Evolutionary conservation across 2,329 filamentous ascomycete genomes (phyloP), one percentile per base, ranked within the genome.

Genomic region (Dactylella cylindrospora): DNA sequence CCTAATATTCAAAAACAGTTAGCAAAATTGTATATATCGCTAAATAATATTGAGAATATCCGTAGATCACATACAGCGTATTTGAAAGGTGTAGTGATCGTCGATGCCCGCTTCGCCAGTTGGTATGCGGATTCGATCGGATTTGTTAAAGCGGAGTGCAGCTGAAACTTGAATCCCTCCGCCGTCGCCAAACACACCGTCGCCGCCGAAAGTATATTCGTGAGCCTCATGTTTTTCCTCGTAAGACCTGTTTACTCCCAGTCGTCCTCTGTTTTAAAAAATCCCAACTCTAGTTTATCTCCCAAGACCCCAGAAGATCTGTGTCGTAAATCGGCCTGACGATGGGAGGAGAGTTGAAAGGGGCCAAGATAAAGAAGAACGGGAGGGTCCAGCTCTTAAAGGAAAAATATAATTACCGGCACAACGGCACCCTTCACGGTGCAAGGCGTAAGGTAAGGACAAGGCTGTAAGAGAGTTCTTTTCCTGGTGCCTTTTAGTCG

Each of bases 101-200:
- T 23, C 8, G 57, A 38, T 13, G 57, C 49, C 36, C 57, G 25
- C 38, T 62, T 62, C 6, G 51, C 23, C 15, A 62, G 33, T 22
- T 49, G 36, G 9, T 15, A 25, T 1, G 43, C 43, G n/a, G 36
- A 25, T 23, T 54, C 49, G 15, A 62, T 5, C 7, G 49, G 49
- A 23, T 47, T 28, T 12, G 31, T 26, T 15, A 62, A 22, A 15
- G 49, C 31, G 17, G 20, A 49, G 15, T 49, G 44, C 17, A 62
- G 44, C 25, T 62, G 41, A 32, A 62, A 62, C 31, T 62, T 49
- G 36, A 62, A 38, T 38, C 57, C 49, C 49, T 62, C 57, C 43
- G 49, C 49, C 31, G 43, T 49, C 49, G 57, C 57, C 49, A 62
- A 33, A 50, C 49, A 54, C 36, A 54, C 31, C 49, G 49, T 25